A percentile compares a stretch with the other conserved stretches of the same genome.
phyloP scores from a whole-genome alignment of 768 basidiomycete species.

The Thelephora aurantiotincta region DNA sequence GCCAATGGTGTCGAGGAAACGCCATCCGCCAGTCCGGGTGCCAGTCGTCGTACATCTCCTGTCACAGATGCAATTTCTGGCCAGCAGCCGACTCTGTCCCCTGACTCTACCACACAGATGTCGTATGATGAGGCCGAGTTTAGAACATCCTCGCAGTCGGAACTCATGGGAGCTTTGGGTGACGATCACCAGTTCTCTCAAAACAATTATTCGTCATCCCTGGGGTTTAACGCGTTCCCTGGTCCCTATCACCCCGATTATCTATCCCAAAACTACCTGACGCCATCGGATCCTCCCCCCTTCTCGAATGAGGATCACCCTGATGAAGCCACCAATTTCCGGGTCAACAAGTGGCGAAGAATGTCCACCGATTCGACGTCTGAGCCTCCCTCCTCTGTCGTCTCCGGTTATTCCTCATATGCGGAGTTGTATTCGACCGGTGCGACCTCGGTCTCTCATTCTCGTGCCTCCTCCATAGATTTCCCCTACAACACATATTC shows the following conservation, averaged over 20 bases:
- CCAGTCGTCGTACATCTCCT: conserved; percentile 62
- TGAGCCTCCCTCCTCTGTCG: conserved; percentile 44
- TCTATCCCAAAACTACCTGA: conserved; percentile 34
- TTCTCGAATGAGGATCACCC: conserved; percentile 34
- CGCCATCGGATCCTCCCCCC: conserved; percentile 35
- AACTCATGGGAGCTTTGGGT: conserved; percentile 34
- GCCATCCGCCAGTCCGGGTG: conserved; percentile 62
- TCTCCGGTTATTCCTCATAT: conserved; percentile 42
- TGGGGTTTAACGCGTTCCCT: conserved; percentile 30
- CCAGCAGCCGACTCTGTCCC: conserved; percentile 48
- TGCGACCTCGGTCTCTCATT: conserved; percentile 40
- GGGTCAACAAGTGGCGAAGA: conserved; percentile 51
- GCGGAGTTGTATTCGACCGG: conserved; percentile 43
- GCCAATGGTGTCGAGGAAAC: conserved; percentile 40
- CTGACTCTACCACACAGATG: conserved; percentile 53
- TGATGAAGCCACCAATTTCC: conserved; percentile 26
- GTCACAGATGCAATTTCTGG: conserved; percentile 24
- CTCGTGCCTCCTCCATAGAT: conserved; percentile 52
- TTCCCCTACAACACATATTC: conserved; percentile 43
- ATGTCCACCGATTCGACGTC: conserved; percentile 47
- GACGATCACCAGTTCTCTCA: conserved; percentile 11
- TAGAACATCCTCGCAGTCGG: conserved; percentile 29
- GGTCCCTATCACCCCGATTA: conserved; percentile 71
- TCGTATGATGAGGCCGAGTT: conserved; percentile 30
- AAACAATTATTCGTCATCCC: conserved; percentile 21